A percentile compares a stretch with the other conserved stretches of the same genome.
These are phyloP conservation scores for Rhodocollybia butyracea DNA, from an alignment of 768 basidiomycete species.

Conservation along the genomic window DNA sequence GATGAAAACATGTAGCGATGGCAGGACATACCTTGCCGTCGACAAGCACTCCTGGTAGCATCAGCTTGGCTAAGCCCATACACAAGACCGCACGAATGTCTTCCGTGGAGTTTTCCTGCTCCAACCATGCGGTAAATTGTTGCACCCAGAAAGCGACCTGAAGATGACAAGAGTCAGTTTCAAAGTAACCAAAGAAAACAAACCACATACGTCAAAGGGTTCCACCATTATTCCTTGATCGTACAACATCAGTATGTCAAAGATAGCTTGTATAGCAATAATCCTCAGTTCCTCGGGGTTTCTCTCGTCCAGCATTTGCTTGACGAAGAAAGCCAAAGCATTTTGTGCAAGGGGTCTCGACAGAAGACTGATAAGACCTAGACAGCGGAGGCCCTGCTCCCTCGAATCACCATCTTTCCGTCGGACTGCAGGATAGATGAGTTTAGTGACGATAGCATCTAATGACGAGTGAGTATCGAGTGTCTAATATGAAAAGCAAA, in stretches of 20 bases:
- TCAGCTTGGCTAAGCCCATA: slow-evolving; percentile 82
- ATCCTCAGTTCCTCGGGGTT: slow-evolving; percentile 59
- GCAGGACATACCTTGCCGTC: slow-evolving; percentile 59
- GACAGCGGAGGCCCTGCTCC: not conserved
- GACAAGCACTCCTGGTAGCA: slow-evolving; percentile 70
- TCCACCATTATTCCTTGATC: slow-evolving; percentile 53
- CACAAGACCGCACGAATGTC: slow-evolving; percentile 65
- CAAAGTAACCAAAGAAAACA: not conserved
- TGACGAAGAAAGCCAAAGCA: slow-evolving; percentile 3
- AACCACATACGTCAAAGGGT: slow-evolving; percentile 26
- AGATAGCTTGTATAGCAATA: slow-evolving; percentile 73
- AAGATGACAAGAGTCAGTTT: slow-evolving; percentile 17
- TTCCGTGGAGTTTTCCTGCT: slow-evolving; percentile 31
- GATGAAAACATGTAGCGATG: not conserved
- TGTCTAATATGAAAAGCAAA: slow-evolving; percentile 44
- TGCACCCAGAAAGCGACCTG: slow-evolving; percentile 55
- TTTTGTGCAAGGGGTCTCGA: not conserved
- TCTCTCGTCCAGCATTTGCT: not conserved
- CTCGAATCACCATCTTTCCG: slow-evolving; percentile 3
- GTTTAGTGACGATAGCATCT: slow-evolving; percentile 45
- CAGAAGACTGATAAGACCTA: slow-evolving; percentile 6
- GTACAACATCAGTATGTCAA: slow-evolving; percentile 87
- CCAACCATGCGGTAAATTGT: slow-evolving; percentile 47
- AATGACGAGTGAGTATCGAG: slow-evolving; percentile 49
- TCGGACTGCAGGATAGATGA: slow-evolving; percentile 4